Conservation (phyloP, 306 rosid species). For the Pterocarpus santalinus region DNA sequence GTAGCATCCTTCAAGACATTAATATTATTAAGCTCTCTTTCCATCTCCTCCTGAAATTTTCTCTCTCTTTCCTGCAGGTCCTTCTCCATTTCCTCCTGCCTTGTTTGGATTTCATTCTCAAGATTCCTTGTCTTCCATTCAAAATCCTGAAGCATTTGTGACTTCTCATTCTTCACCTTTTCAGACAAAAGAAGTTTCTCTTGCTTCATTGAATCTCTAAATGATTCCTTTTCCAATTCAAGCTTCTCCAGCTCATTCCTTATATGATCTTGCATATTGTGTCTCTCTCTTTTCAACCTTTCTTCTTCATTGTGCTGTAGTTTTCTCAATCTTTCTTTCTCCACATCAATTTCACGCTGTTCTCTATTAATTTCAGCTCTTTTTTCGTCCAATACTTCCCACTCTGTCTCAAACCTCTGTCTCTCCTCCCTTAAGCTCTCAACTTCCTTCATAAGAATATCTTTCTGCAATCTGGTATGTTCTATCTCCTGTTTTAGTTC, state of each 20-base stretch:
- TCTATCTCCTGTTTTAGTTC: slow-evolving; percentile 82
- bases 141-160: slow-evolving; percentile 69
- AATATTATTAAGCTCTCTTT: slow-evolving; percentile 64
- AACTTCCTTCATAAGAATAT: slow-evolving; percentile 63
- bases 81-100: slow-evolving; percentile 67
- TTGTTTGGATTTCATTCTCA: slow-evolving; percentile 66
- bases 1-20: slow-evolving; percentile 62
- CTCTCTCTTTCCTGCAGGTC: slow-evolving; percentile 63
- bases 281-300: slow-evolving; percentile 73
- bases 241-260: slow-evolving; percentile 74
- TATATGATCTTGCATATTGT: slow-evolving; percentile 56
- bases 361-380: slow-evolving; percentile 62
- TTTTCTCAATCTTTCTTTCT: slow-evolving; percentile 69
- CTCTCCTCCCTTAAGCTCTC: slow-evolving; percentile 79
- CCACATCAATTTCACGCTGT: slow-evolving; percentile 59
- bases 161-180: slow-evolving; percentile 62
- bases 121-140: slow-evolving; percentile 69
- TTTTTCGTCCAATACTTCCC: slow-evolving; percentile 86
- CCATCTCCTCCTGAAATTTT: slow-evolving; percentile 77
- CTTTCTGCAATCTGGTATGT: slow-evolving; percentile 69
- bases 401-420: slow-evolving; percentile 83
- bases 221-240: slow-evolving; percentile 78
- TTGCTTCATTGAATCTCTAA: slow-evolving; percentile 63
- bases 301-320: slow-evolving; percentile 65
- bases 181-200: slow-evolving; percentile 70